Base-by-base conservation (phyloP, 306 rosid species). In the Medicago ruthenica region DNA sequence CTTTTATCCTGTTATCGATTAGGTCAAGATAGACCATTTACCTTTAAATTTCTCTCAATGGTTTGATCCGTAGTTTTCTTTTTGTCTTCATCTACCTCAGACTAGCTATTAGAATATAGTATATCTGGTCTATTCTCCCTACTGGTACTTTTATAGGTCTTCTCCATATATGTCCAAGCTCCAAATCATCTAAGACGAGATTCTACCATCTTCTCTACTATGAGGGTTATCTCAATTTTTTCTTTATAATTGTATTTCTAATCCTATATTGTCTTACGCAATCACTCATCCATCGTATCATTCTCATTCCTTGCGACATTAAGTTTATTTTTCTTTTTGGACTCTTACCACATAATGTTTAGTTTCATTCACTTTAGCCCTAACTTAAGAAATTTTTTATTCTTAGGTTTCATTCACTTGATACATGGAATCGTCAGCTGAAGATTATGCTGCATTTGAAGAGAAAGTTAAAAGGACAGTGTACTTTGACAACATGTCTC, bases 401-500 rank as follows among this genome's bases (percentile, higher is more conserved):
- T 78, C 50, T 51, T 71, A 89, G 91, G 75, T 71, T 59, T 77
- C 70, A 16, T 42, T 71, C 55, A 7, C 70, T 34, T 58, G 42
- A 53, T 27, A 58, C 58, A 89, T 91, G 97, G 90, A 57, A 16
- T 80, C 95, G n/a, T 36, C 82, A 37, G 69, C 37, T 5, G 84
- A 83, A 62, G 85, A 86, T 42, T 88, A 82, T 83, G 84, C 87
- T 65, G 88, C 87, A 44, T 92, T 94, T 76, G 78, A 86, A 75
- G 87, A 90, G 81, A 90, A 81, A 80, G 90, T 86, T 41, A 78
- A 71, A 70, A 81, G 91, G 53, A 94, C 98, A 1, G 86, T 90
- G 15, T 92, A 85, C 84, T 45, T 91, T 1, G 95, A 94, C 75
- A 88, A 94, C 75, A 77, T 90, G 58, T 90, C 97, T 40, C 92